Evolutionary conservation across 75 land plant genomes (phyloP), one percentile per base, ranked within the genome.

Genomic region (Azolla pinnata): DNA sequence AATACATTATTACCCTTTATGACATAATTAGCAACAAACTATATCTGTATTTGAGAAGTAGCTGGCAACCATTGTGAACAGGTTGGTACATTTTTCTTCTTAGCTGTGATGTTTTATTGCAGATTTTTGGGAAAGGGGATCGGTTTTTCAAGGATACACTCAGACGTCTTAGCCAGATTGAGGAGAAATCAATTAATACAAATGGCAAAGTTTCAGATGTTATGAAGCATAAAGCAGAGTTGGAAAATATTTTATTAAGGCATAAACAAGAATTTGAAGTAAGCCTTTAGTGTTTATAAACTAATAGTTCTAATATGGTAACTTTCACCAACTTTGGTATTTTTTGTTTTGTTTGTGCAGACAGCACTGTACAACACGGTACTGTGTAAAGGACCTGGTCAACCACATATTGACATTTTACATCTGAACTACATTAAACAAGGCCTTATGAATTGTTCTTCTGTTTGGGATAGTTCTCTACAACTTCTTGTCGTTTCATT

Each of bases 251-350:
- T 65, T 61, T 89, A 54, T 65, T 56, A 34, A 70, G 70, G 40
- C 92, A 89, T 61, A 77, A 38, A 47, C 62, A 59, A 18, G 80
- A 71, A 30, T 95, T 95, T 74, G 88, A 86, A 82, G 99, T 86
- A 21, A 38, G 59, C 56, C 29, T 48, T 31, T 32, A 5, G 33
- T 57, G 44, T 45, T 10, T 26, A 46, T 30, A 14, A 59, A 21
- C 20, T 47, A 38, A n/a, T n/a, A n/a, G n/a, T n/a, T n/a, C n/a
- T n/a, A n/a, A n/a, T n/a, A n/a, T n/a, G 10, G 42, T 7, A 38
- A 14, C 14, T 38, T 7, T 38, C 14, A 14, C 7, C 42, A 38
- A 7, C 42, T 38, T 7, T 38, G 10, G 10, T 7, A 38, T 38
- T 14, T 38, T 14, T 38, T 7, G 42, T 51, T 9, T 8, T 29